phyloP scores from a whole-genome alignment of 306 rosid species.

The Vachellia collinsii region DNA sequence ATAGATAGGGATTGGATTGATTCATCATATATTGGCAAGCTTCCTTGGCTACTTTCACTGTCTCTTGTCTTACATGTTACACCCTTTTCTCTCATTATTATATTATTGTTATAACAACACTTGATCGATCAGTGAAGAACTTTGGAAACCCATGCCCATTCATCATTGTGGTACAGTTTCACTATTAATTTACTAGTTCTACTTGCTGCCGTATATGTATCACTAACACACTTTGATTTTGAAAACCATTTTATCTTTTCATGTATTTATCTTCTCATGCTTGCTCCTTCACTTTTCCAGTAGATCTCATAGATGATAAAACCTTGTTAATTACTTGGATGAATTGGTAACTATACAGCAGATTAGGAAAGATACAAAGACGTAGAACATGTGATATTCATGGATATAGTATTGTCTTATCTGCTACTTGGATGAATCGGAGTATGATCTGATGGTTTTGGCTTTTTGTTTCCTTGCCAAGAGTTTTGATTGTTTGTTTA shows the following conservation, averaged over 20 bases:
- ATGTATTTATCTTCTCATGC: no score
- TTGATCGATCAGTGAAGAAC: not conserved
- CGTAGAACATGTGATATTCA: not conserved
- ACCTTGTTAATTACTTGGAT: not conserved
- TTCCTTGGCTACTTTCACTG: constrained; percentile 60
- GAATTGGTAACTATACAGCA: not conserved
- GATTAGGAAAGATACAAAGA: not conserved
- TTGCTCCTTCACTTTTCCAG: not conserved
- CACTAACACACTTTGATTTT: not conserved
- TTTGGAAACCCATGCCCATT: not conserved
- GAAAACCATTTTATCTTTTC: not conserved
- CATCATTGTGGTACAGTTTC: not conserved
- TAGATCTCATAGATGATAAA: not conserved
- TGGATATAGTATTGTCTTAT: not conserved
- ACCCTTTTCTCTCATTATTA: constrained; percentile 50
- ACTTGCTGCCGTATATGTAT: not conserved
- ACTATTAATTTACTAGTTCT: not conserved
- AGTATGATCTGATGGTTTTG: no score
- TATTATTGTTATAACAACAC: no score
- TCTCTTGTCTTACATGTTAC: constrained; percentile 71
- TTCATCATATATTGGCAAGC: constrained; percentile 39
- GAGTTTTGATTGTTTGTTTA: not conserved
- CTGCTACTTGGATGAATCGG: not conserved
- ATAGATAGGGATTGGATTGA: constrained; percentile 34
- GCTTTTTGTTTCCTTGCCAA: not conserved